Percentiles rank a stretch among this genome's conserved stretches.
phyloP scores from a whole-genome alignment of 2,329 filamentous ascomycete species.

The Sordariomycetes sp. region DNA sequence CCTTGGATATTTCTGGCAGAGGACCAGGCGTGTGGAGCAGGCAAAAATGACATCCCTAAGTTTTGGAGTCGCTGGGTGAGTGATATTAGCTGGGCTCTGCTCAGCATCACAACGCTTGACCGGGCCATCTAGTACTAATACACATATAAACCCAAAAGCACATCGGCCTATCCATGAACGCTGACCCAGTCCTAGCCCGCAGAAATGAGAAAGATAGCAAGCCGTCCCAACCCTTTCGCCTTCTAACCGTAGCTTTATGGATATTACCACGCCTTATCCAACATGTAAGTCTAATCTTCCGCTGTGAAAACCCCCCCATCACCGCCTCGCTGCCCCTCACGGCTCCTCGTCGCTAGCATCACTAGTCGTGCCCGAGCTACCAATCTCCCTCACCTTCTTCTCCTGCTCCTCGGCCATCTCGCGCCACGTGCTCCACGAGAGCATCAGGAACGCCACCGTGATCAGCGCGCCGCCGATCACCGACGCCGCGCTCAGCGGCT shows the following conservation, averaged over 20 bases:
- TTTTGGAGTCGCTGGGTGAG: too few species aligned
- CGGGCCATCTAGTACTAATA: too few species aligned
- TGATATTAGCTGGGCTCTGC: too few species aligned
- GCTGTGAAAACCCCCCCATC: neutral
- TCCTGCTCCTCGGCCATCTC: constrained; percentile 82
- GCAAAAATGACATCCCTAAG: neutral
- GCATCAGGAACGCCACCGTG: constrained; percentile 72
- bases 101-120: too few species aligned
- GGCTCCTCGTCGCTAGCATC: constrained; percentile 21
- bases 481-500: constrained; percentile 63
- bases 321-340: neutral
- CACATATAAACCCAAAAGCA: too few species aligned
- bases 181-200: too few species aligned
- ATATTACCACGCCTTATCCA: neutral
- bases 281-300: neutral
- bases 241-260: too few species aligned
- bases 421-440: constrained; percentile 85
- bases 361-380: constrained; percentile 30
- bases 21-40: neutral
- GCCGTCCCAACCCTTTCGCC: too few species aligned
- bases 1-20: neutral
- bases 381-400: constrained; percentile 42
- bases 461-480: constrained; percentile 79
- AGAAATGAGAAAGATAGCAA: too few species aligned
- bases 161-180: too few species aligned